A percentile compares a stretch with the other conserved stretches of the same genome.
phyloP scores from a whole-genome alignment of 1,284 basidiomycete species.

The Ganoderma multipileum region DNA sequence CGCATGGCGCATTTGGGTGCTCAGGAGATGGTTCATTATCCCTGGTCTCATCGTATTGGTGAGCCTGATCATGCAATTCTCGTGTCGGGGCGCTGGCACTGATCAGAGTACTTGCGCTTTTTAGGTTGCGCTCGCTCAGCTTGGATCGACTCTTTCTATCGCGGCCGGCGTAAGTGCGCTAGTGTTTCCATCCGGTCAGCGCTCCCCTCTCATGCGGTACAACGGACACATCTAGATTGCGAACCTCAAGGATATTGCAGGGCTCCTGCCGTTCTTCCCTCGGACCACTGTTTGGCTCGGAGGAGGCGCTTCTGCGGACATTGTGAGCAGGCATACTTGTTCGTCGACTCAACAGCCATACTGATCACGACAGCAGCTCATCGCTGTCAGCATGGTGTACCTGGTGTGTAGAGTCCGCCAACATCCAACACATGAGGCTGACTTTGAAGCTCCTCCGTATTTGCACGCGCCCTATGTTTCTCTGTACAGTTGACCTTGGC shows the following conservation, averaged over 20 bases:
- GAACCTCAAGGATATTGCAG: slow-evolving; percentile 7
- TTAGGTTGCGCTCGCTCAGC: slow-evolving; percentile 15
- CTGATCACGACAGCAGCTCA: slow-evolving; percentile 10
- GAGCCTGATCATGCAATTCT: neutral
- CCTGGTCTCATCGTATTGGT: slow-evolving; percentile 15
- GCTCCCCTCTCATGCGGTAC: neutral
- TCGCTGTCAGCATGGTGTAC: slow-evolving; percentile 29
- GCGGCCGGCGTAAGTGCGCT: slow-evolving; percentile 9
- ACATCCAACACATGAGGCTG: neutral
- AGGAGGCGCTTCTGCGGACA: slow-evolving; percentile 15
- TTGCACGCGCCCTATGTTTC: too few relatives aligned
- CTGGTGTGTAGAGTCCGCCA: slow-evolving; percentile 14
- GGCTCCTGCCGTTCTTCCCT: slow-evolving; percentile 15
- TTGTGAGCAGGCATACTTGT: slow-evolving; percentile 5
- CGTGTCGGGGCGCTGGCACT: neutral
- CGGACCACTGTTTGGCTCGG: slow-evolving; percentile 16
- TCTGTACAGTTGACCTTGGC: slow-evolving; percentile 8
- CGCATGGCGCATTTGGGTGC: slow-evolving; percentile 30
- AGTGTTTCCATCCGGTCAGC: too few relatives aligned
- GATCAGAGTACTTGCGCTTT: neutral
- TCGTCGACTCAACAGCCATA: neutral
- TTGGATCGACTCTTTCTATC: slow-evolving; percentile 9
- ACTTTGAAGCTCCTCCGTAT: neutral
- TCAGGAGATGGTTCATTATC: slow-evolving; percentile 23
- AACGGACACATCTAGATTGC: neutral